Conservation (phyloP, 164 flowering plant species). For the Umbellularia californica region DNA sequence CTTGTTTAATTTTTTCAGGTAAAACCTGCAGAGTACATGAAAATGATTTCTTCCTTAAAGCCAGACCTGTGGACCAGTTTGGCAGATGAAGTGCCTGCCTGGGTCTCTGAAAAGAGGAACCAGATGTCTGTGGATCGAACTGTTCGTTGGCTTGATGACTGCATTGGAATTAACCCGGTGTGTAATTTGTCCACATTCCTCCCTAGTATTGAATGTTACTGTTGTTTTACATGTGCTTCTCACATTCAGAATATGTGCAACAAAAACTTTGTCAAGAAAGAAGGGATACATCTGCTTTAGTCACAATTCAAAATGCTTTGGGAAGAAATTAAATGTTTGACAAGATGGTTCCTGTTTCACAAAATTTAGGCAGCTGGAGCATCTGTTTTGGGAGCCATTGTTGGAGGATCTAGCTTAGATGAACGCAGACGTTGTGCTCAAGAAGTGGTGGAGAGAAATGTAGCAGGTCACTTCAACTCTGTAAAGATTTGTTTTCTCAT, state of each 20-base stretch:
- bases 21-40: slow-evolving; percentile 65
- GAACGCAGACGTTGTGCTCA: slow-evolving; percentile 66
- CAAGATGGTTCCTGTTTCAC: not conserved
- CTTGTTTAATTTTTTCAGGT: slow-evolving; percentile 32
- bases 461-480: slow-evolving; percentile 48
- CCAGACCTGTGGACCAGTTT: slow-evolving; percentile 74
- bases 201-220: not conserved
- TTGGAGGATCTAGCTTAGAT: slow-evolving; percentile 69
- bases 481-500: not conserved
- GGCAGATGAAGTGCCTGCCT: slow-evolving; percentile 89
- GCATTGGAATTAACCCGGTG: slow-evolving; percentile 51
- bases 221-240: not conserved
- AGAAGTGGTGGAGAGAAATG: slow-evolving; percentile 62
- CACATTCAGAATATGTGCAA: not conserved
- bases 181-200: slow-evolving; percentile 5
- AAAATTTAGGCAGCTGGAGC: slow-evolving; percentile 21
- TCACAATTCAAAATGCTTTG: too few relatives aligned
- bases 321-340: too few relatives aligned
- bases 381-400: slow-evolving; percentile 69
- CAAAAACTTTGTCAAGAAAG: not conserved
- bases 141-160: slow-evolving; percentile 82
- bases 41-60: slow-evolving; percentile 61
- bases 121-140: slow-evolving; percentile 78
- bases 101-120: slow-evolving; percentile 77
- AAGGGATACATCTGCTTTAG: not conserved